Percentiles rank a stretch among this genome's conserved stretches.
Evolutionary conservation across 306 rosid species (phyloP).

Genomic region (Fragaria nilgerrensis): DNA sequence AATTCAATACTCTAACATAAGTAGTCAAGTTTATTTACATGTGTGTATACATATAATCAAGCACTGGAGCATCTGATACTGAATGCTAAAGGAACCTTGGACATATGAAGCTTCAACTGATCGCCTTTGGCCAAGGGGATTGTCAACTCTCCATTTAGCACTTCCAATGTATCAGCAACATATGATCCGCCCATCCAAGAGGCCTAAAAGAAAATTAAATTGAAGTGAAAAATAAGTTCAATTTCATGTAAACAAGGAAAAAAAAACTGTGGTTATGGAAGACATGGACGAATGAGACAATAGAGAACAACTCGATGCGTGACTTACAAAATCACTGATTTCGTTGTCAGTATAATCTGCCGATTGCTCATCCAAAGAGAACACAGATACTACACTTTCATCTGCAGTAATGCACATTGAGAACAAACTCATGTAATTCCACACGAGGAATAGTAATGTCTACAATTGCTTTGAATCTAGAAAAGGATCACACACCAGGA

Average conservation of each 20-base stretch:
- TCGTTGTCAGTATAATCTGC: constrained; percentile 52
- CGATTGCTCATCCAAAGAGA: constrained; percentile 66
- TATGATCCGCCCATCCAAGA: constrained; percentile 89
- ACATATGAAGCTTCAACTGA: constrained; percentile 56
- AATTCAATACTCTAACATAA: constrained; percentile 6
- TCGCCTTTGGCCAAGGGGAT: constrained; percentile 60
- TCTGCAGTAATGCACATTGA: constrained; percentile 42
- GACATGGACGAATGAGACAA: neutral
- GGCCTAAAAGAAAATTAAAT: constrained; percentile 44
- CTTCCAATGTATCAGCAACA: constrained; percentile 45
- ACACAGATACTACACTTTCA: constrained; percentile 59
- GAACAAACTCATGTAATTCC: neutral
- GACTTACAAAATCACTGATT: constrained; percentile 72
- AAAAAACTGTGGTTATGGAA: constrained; percentile 12
- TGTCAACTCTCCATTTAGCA: constrained; percentile 65
- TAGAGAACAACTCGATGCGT: constrained; percentile 15
- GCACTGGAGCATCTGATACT: neutral
- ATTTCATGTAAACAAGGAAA: constrained; percentile 19
- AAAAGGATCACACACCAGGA: constrained; percentile 43
- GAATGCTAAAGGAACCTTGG: constrained; percentile 50
- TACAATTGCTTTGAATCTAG: neutral
- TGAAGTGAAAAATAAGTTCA: constrained; percentile 1
- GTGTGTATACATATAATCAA: neutral
- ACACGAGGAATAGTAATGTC: neutral
- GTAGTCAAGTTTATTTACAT: neutral